Evolutionary conservation across 2,329 filamentous ascomycete genomes (phyloP), one percentile per base, ranked within the genome.

Genomic region (Venturia nashicola): DNA sequence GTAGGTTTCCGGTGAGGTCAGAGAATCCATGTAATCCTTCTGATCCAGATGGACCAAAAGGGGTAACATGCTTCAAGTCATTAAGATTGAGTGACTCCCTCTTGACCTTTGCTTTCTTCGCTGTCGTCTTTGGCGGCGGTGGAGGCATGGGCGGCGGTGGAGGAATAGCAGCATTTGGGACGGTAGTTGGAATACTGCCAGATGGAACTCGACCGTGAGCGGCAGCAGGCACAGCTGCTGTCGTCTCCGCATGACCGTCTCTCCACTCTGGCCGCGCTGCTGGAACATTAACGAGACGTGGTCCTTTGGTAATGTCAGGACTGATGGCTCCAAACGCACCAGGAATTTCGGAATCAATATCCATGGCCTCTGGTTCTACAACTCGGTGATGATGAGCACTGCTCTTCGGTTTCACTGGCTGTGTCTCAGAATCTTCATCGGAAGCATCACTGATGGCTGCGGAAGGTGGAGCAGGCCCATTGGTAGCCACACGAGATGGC

Each of bases 1-100:
- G 85, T 2, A 87, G 75, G 1, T 76, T 80, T 9, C 77, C 75
- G 48, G 75, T 76, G 46, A 87, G 74, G 64, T 83, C 81, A 36
- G 61, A 55, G 18, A 63, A 40, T 16, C 61, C 61, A 16, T 51
- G 42, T 9, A 60, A n/a, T 59, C 72, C 76, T 55, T 71, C 70
- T 36, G 78, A 76, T n/a, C 51, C 51, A 7, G 77, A 71, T 51
- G 73, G 71, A 1, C 76, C 72, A 60, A 84, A 80, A 1, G 83
- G 82, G 6, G 78, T 76, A 16, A 78, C 76, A 48, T 79, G 77
- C 9, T 75, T 73, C 12, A 85, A 72, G 48, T 82, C 79, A 55
- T 76, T 78, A 23, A 87, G 70, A 65, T 64, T 42, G 36, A 64
- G 62, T 20, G 54, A 59, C 27, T 46, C 39, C n/a, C 36, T 46